Conservation (phyloP, 805 yeast genomes). For the Dipodascus albidus region DNA sequence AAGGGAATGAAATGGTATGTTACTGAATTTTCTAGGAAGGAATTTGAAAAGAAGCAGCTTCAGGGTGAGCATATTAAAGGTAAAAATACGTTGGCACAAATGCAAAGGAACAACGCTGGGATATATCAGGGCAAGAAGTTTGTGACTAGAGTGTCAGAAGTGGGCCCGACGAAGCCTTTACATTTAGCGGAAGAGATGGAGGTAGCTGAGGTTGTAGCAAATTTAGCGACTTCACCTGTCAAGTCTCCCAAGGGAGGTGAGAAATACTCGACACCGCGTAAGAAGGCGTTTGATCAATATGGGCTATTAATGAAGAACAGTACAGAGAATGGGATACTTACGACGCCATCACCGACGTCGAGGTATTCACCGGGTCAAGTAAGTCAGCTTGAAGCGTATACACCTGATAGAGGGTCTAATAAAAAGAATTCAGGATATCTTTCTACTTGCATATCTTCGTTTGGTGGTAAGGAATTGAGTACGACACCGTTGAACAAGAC, state of each 20-base stretch:
- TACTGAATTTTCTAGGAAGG: slow-evolving; percentile 70
- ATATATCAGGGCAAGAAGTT: neutral
- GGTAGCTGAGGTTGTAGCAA: slow-evolving; percentile 1
- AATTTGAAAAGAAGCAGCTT: slow-evolving; percentile 69
- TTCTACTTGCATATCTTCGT: neutral
- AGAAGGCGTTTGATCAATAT: slow-evolving; percentile 14
- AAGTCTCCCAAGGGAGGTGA: neutral
- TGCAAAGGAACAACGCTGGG: slow-evolving; percentile 3
- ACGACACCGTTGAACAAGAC: neutral
- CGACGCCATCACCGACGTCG: slow-evolving; percentile 12
- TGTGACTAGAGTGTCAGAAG: neutral
- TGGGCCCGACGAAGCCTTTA: too few species aligned
- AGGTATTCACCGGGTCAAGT: slow-evolving; percentile 22
- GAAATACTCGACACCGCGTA: slow-evolving; percentile 11
- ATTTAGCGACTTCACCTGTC: slow-evolving; percentile 1
- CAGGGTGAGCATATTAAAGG: slow-evolving; percentile 37
- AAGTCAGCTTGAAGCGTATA: slow-evolving; percentile 47
- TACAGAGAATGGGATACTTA: neutral
- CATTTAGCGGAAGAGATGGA: slow-evolving; percentile 1
- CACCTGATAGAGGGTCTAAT: slow-evolving; percentile 45
- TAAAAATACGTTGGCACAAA: slow-evolving; percentile 4
- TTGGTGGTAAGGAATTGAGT: neutral
- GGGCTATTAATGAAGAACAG: slow-evolving; percentile 7
- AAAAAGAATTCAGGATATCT: neutral
- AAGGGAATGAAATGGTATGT: slow-evolving; percentile 99